A percentile compares a stretch with the other conserved stretches of the same genome.
Evolutionary conservation across 1,284 basidiomycete species (phyloP).

Genomic region (Marasmius fiardii): DNA sequence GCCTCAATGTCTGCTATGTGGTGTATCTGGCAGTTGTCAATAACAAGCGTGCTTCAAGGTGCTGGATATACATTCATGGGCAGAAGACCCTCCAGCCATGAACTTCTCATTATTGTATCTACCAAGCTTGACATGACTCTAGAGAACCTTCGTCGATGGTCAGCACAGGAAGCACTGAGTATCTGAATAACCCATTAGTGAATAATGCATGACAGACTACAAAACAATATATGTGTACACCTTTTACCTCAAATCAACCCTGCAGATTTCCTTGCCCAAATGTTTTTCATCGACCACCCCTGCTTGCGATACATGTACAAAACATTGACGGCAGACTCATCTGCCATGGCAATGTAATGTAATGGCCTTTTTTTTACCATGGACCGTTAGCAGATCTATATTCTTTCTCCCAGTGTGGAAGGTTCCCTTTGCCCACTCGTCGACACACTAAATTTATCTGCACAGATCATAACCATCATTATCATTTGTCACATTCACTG

Average conservation of each 20-base stretch:
- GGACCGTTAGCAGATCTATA: no score
- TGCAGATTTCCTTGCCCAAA: slow-evolving; percentile 9
- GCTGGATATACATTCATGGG: slow-evolving; percentile 4
- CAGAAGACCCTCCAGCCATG: slow-evolving; percentile 15
- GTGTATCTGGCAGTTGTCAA: slow-evolving; percentile 7
- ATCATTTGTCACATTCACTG: no score
- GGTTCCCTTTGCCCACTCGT: no score
- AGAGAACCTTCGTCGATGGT: slow-evolving; percentile 21
- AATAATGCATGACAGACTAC: not conserved
- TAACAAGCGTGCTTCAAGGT: slow-evolving; percentile 1
- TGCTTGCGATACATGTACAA: slow-evolving; percentile 15
- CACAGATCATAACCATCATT: no score
- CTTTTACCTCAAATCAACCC: slow-evolving; percentile 21
- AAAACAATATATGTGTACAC: slow-evolving; percentile 11
- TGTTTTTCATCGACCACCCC: slow-evolving; percentile 17
- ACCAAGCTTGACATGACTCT: slow-evolving; percentile 15
- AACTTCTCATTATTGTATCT: slow-evolving; percentile 20
- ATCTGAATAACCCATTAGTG: slow-evolving; percentile 16
- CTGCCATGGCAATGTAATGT: slow-evolving; percentile 18
- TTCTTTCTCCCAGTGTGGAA: no score
- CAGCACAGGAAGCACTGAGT: slow-evolving; percentile 28
- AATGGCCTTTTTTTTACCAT: no score
- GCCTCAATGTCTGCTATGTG: not conserved
- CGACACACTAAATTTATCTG: no score
- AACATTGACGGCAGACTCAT: slow-evolving; percentile 21